Evolutionary conservation across 176 grass and related monocot genomes (phyloP).

Genomic region (Tuctoria greenei): DNA sequence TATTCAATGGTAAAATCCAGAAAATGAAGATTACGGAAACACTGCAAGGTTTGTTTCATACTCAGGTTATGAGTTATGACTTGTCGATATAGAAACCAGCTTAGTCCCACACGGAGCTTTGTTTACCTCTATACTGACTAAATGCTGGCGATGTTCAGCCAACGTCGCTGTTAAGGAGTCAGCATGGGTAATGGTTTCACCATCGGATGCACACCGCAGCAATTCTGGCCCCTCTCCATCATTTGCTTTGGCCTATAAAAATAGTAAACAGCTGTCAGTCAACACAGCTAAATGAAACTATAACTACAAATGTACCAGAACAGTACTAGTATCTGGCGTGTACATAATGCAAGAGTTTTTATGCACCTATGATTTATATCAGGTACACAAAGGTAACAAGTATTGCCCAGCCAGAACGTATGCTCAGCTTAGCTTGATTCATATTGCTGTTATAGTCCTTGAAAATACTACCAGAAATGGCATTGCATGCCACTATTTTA

Average conservation of each 20-base stretch:
- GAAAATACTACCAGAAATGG: background rate
- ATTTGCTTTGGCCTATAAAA: constrained; percentile 87
- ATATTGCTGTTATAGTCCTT: background rate
- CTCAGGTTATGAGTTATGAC: constrained; percentile 6
- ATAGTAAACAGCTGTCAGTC: constrained; percentile 27
- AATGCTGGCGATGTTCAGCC: constrained; percentile 95
- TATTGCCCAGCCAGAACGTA: background rate
- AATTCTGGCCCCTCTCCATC: constrained; percentile 94
- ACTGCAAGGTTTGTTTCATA: background rate
- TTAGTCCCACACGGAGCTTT: constrained; percentile 16
- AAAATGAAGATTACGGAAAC: background rate
- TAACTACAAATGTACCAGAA: background rate
- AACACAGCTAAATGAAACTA: background rate
- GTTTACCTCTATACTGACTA: constrained; percentile 96
- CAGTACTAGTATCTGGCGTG: background rate
- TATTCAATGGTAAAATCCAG: constrained; percentile 29
- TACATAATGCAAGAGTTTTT: background rate
- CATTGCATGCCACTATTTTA: background rate
- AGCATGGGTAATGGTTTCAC: constrained; percentile 73
- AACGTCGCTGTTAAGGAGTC: constrained; percentile 86
- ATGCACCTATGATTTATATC: background rate
- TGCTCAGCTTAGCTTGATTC: background rate
- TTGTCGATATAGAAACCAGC: background rate
- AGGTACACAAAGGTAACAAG: background rate
- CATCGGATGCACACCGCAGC: constrained; percentile 67